Conservation (phyloP, 768 basidiomycete species). For the Hypholoma sublateritium region DNA sequence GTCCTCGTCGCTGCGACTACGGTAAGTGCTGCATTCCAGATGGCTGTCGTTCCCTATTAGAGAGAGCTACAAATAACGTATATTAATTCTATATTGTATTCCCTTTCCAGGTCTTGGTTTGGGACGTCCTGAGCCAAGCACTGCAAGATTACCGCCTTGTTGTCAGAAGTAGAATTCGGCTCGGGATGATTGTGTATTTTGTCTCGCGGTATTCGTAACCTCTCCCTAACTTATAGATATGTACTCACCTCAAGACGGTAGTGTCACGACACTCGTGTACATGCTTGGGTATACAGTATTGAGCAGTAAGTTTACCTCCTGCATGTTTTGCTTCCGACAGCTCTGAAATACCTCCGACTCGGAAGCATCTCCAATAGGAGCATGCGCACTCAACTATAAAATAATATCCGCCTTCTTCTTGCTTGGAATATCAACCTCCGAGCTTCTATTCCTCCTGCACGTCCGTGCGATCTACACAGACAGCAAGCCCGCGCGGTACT, state of each 20-base stretch:
- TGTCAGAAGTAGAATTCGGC: not conserved
- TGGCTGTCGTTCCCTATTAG: too few relatives aligned
- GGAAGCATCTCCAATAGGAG: constrained; percentile 9
- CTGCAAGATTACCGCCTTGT: not conserved
- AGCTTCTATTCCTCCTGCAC: constrained; percentile 24
- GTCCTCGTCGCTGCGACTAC: not conserved
- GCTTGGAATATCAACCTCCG: constrained; percentile 10
- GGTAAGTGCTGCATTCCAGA: not conserved
- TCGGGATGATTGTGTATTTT: not conserved
- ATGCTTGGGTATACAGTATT: not conserved
- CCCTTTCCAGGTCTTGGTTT: not conserved
- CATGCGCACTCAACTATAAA: not conserved
- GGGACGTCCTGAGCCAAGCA: not conserved
- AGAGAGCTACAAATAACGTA: too few relatives aligned
- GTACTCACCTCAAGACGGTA: not conserved
- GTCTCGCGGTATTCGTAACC: not conserved
- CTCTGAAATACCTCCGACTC: too few relatives aligned
- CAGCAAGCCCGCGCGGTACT: constrained; percentile 10
- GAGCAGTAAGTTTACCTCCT: not conserved
- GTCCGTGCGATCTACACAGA: constrained; percentile 19
- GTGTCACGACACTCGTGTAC: not conserved
- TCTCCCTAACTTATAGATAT: not conserved
- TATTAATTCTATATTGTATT: too few relatives aligned
- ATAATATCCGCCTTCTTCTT: constrained; percentile 12
- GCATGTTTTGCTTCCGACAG: too few relatives aligned